A percentile compares a stretch with the other conserved stretches of the same genome.
phyloP scores from a whole-genome alignment of 176 grass and related monocot species.

The Eleusine indica region DNA sequence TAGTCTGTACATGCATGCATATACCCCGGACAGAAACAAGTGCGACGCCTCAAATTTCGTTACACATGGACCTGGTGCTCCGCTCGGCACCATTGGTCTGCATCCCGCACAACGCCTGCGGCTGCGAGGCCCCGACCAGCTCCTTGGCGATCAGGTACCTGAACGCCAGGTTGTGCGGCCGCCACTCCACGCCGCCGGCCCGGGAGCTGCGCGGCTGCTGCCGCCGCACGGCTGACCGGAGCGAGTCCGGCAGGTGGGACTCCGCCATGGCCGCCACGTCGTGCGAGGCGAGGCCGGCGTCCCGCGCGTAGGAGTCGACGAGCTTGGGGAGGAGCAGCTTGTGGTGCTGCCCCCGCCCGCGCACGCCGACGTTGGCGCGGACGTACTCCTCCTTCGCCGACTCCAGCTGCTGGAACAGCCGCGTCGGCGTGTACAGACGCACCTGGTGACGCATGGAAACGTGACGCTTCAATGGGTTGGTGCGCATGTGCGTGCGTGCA shows the following conservation, averaged over 20 bases:
- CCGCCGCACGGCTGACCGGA: slow-evolving; percentile 50
- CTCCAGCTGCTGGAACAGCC: slow-evolving; percentile 72
- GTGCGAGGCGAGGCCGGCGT: slow-evolving; percentile 54
- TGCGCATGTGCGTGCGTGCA: background rate
- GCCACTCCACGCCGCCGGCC: slow-evolving; percentile 62
- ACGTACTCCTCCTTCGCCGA: slow-evolving; percentile 81
- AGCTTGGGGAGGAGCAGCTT: slow-evolving; percentile 74
- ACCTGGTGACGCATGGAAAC: slow-evolving; percentile 50
- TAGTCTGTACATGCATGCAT: background rate
- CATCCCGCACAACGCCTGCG: background rate
- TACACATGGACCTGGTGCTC: slow-evolving; percentile 12
- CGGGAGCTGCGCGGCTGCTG: slow-evolving; percentile 34
- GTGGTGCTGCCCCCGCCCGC: slow-evolving; percentile 46
- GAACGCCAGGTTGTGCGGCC: slow-evolving; percentile 75
- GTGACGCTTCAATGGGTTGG: background rate
- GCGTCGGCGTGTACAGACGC: slow-evolving; percentile 68
- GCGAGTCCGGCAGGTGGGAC: slow-evolving; percentile 59
- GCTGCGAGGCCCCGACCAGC: slow-evolving; percentile 15
- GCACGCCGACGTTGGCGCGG: slow-evolving; percentile 56
- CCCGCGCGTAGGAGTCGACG: slow-evolving; percentile 61
- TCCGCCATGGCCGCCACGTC: slow-evolving; percentile 57
- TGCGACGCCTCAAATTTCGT: slow-evolving; percentile 11
- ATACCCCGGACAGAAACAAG: background rate
- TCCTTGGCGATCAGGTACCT: slow-evolving; percentile 70
- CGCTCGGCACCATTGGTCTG: background rate